Conservation (phyloP, 1,284 basidiomycete genomes). For the Hemileia vastatrix region DNA sequence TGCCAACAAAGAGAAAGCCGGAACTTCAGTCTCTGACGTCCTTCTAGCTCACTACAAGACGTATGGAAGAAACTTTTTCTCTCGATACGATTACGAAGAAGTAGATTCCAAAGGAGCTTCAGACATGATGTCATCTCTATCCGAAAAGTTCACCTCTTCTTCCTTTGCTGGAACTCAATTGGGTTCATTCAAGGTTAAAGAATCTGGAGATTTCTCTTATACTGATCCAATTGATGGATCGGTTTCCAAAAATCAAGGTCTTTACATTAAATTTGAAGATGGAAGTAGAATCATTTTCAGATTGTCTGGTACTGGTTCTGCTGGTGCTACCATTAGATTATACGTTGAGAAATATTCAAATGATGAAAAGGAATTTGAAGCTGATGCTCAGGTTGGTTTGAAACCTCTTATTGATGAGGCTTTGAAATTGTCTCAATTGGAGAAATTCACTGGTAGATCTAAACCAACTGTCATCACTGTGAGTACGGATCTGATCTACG, state of each 20-base stretch:
- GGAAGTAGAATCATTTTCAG: slow-evolving; percentile 94
- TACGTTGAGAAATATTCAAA: slow-evolving; percentile 66
- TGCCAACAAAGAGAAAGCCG: slow-evolving; percentile 70
- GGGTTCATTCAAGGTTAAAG: slow-evolving; percentile 66
- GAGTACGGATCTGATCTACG: too few relatives aligned
- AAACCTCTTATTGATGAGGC: slow-evolving; percentile 93
- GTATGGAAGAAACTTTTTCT: slow-evolving; percentile 97
- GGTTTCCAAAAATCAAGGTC: slow-evolving; percentile 87
- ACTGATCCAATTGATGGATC: slow-evolving; percentile 92
- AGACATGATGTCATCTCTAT: slow-evolving; percentile 68
- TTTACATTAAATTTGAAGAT: slow-evolving; percentile 80
- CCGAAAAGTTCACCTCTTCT: slow-evolving; percentile 58
- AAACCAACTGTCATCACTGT: slow-evolving; percentile 94
- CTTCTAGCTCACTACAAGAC: slow-evolving; percentile 74
- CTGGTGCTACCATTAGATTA: slow-evolving; percentile 69
- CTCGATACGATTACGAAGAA: slow-evolving; percentile 97
- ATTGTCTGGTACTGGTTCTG: slow-evolving; percentile 88
- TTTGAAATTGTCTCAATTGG: slow-evolving; percentile 67
- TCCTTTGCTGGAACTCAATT: slow-evolving; percentile 60
- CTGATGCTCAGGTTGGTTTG: slow-evolving; percentile 74
- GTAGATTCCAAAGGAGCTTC: slow-evolving; percentile 81
- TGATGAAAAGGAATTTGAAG: slow-evolving; percentile 61
- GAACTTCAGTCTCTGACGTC: slow-evolving; percentile 75
- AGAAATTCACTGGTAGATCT: slow-evolving; percentile 71
- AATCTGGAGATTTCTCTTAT: slow-evolving; percentile 82